A percentile compares a stretch with the other conserved stretches of the same genome.
Conservation (phyloP, 192 early-diverging fungal species). For the Umbelopsis isabellina region DNA sequence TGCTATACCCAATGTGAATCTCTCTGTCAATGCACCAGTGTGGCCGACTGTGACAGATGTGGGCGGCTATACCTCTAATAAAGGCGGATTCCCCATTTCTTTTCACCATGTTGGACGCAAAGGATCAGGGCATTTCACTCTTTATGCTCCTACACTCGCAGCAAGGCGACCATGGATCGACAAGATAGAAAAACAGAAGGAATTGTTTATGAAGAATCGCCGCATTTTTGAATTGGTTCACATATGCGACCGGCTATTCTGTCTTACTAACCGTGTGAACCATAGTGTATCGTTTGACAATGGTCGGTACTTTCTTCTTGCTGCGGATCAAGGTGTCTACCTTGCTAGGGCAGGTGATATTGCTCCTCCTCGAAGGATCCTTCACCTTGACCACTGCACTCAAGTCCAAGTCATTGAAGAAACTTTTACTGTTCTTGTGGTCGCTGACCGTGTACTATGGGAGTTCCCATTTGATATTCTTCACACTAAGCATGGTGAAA, state of each 20-base stretch:
- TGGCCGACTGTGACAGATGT: not conserved
- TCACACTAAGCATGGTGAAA: constrained; percentile 39
- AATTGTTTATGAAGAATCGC: constrained; percentile 42
- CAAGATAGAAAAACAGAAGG: constrained; percentile 70
- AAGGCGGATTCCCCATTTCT: constrained; percentile 72
- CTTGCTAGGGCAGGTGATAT: constrained; percentile 32
- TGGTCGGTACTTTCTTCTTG: constrained; percentile 72
- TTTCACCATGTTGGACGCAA: constrained; percentile 75
- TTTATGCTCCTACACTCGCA: constrained; percentile 76
- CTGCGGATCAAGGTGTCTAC: constrained; percentile 86
- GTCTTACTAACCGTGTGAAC: constrained; percentile 58
- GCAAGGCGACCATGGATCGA: constrained; percentile 85
- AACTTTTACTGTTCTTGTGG: constrained; percentile 77
- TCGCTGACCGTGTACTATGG: constrained; percentile 74
- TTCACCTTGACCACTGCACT: constrained; percentile 75
- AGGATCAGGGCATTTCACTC: constrained; percentile 58
- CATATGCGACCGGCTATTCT: constrained; percentile 57
- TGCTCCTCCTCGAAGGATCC: constrained; percentile 45
- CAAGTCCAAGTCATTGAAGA: constrained; percentile 89
- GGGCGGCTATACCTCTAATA: constrained; percentile 41
- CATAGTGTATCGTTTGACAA: constrained; percentile 53
- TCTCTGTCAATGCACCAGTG: constrained; percentile 32
- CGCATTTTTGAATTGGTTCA: constrained; percentile 59
- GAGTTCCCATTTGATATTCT: constrained; percentile 59
- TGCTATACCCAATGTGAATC: not conserved